phyloP scores from a whole-genome alignment of 176 grass and related monocot genomes.

The Juncus inflexus region DNA sequence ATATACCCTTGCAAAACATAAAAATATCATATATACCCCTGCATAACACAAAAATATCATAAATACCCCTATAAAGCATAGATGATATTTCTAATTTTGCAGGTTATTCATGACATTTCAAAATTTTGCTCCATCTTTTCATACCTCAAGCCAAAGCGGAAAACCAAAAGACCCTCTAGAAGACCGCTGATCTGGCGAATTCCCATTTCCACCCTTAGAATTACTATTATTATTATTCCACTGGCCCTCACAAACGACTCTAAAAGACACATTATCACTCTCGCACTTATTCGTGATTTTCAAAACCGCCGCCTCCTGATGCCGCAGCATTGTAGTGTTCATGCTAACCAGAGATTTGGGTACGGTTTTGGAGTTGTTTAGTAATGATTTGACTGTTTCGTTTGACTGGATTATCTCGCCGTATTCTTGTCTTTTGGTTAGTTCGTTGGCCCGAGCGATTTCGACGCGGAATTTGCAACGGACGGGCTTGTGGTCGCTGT shows the following conservation, averaged over 20 bases:
- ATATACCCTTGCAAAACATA: too few relatives aligned
- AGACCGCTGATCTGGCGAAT: slow-evolving; percentile 42
- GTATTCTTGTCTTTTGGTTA: slow-evolving; percentile 86
- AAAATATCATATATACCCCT: too few relatives aligned
- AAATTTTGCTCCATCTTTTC: background rate
- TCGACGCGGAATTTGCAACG: slow-evolving; percentile 89
- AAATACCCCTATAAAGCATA: too few relatives aligned
- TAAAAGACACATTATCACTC: slow-evolving; percentile 65
- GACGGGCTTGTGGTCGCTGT: slow-evolving; percentile 96
- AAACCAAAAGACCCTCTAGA: slow-evolving; percentile 77
- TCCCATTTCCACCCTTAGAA: slow-evolving; percentile 35
- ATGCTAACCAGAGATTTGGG: slow-evolving; percentile 63
- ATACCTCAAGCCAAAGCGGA: slow-evolving; percentile 89
- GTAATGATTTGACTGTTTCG: slow-evolving; percentile 47
- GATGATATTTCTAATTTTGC: too few relatives aligned
- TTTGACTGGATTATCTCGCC: slow-evolving; percentile 71
- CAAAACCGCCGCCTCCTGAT: slow-evolving; percentile 54
- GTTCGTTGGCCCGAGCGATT: slow-evolving; percentile 77
- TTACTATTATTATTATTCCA: slow-evolving; percentile 31
- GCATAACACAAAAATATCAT: too few relatives aligned
- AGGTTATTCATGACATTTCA: too few relatives aligned
- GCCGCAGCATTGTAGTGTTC: slow-evolving; percentile 46
- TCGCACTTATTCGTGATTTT: slow-evolving; percentile 70
- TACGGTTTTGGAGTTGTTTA: slow-evolving; percentile 58
- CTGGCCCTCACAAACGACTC: slow-evolving; percentile 75